Evolutionary conservation across 2,329 filamentous ascomycete species (phyloP).

Genomic region (Neofusicoccum laricinum): DNA sequence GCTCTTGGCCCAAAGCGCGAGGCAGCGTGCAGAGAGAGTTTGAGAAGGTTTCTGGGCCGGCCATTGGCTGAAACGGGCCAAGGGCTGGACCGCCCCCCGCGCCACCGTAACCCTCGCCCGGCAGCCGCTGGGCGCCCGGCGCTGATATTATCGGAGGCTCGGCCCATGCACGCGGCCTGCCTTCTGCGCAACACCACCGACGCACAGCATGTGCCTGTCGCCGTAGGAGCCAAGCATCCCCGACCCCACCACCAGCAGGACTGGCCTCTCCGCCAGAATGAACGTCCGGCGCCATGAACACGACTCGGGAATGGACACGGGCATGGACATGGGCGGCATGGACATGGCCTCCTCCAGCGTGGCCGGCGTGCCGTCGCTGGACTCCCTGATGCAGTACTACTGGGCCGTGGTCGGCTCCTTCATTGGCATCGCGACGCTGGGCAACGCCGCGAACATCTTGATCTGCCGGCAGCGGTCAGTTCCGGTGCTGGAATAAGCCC

Average conservation of each 20-base stretch:
- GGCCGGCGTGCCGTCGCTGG: slow-evolving; percentile 43
- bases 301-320: slow-evolving; percentile 27
- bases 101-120: neutral
- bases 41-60: neutral
- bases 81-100: neutral
- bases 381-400: slow-evolving; percentile 51
- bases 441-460: slow-evolving; percentile 47
- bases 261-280: neutral
- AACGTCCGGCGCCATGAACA: neutral
- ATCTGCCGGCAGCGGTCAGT: slow-evolving; percentile 50
- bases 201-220: neutral
- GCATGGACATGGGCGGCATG: slow-evolving; percentile 19
- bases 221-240: neutral
- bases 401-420: slow-evolving; percentile 50
- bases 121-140: neutral
- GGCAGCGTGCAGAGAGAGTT: neutral
- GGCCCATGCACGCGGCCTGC: neutral
- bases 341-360: slow-evolving; percentile 39
- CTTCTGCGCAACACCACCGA: neutral
- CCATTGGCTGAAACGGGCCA: slow-evolving; percentile 2
- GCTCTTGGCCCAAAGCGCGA: neutral
- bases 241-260: neutral
- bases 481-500: neutral
- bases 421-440: slow-evolving; percentile 43
- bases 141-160: neutral